Evolutionary conservation across 768 basidiomycete genomes (phyloP).

Genomic region (Kwoniella bestiolae): DNA sequence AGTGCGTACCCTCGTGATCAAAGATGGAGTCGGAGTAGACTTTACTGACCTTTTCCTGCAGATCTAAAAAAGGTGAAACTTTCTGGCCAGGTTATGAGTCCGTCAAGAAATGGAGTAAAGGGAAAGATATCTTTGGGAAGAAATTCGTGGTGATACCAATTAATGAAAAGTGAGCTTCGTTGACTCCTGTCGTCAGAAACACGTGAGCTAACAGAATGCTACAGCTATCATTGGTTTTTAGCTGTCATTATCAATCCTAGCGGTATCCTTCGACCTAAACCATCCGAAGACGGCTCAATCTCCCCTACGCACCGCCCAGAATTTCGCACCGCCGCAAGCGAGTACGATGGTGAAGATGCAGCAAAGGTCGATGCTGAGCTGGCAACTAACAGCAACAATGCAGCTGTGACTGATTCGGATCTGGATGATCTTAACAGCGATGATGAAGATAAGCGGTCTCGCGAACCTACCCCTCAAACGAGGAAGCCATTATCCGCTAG

Average conservation of each 20-base stretch:
- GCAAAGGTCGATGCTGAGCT: neutral
- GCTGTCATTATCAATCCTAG: slow-evolving; percentile 88
- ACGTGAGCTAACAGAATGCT: neutral
- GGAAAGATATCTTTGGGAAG: slow-evolving; percentile 81
- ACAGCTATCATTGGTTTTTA: slow-evolving; percentile 94
- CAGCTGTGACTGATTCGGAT: neutral
- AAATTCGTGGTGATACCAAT: slow-evolving; percentile 93
- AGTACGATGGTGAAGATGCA: slow-evolving; percentile 3
- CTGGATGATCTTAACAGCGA: slow-evolving; percentile 14
- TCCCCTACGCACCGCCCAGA: neutral
- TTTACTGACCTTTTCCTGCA: neutral
- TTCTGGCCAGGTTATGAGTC: slow-evolving; percentile 65
- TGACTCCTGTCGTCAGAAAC: too few species aligned
- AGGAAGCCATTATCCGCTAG: neutral
- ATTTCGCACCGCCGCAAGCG: neutral
- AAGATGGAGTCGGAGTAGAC: neutral
- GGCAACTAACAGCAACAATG: neutral
- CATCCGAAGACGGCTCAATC: neutral
- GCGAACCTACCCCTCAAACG: neutral
- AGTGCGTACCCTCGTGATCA: slow-evolving; percentile 18
- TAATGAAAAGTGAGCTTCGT: slow-evolving; percentile 76
- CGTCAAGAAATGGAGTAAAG: slow-evolving; percentile 85
- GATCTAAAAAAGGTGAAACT: slow-evolving; percentile 4
- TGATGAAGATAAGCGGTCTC: neutral
- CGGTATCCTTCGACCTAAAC: slow-evolving; percentile 58